Conservation (phyloP, 78 protist species). For the Parvularia atlantis region DNA sequence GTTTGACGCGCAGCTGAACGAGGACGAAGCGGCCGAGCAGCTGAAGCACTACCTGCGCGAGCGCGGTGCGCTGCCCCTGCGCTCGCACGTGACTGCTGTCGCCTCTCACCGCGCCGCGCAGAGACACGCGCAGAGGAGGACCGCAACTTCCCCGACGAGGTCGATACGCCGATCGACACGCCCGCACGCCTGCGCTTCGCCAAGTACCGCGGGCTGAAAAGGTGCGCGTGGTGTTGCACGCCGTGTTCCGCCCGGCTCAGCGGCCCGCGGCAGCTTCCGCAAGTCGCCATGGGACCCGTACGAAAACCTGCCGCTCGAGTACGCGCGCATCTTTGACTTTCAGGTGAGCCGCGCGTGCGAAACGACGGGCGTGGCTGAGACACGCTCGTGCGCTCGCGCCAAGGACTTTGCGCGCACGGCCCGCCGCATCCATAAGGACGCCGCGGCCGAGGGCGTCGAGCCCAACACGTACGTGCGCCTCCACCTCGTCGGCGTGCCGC, state of each 20-base stretch:
- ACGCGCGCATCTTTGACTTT: slow-evolving; percentile 83
- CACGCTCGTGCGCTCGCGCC: too few species aligned
- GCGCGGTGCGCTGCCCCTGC: neutral
- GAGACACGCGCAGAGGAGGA: slow-evolving; percentile 25
- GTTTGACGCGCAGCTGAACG: slow-evolving; percentile 2
- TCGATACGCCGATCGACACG: slow-evolving; percentile 70
- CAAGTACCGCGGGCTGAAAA: slow-evolving; percentile 69
- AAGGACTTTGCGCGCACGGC: slow-evolving; percentile 46
- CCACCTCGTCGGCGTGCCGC: slow-evolving; percentile 31
- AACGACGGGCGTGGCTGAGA: too few species aligned
- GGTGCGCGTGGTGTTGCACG: neutral
- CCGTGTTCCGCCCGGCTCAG: too few species aligned
- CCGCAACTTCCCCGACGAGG: slow-evolving; percentile 75
- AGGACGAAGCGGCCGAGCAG: neutral
- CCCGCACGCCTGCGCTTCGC: slow-evolving; percentile 76
- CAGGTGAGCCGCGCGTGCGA: too few species aligned
- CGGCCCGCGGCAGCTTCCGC: slow-evolving; percentile 27
- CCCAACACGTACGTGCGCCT: slow-evolving; percentile 49
- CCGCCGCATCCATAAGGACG: slow-evolving; percentile 14
- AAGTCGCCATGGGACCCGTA: slow-evolving; percentile 88
- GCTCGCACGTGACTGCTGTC: too few species aligned
- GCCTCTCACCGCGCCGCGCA: neutral
- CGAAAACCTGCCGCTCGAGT: slow-evolving; percentile 90
- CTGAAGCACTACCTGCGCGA: neutral
- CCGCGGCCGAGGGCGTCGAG: neutral